Evolutionary conservation across 768 basidiomycete species (phyloP).

Genomic region (Agrocybe chaxingu): DNA sequence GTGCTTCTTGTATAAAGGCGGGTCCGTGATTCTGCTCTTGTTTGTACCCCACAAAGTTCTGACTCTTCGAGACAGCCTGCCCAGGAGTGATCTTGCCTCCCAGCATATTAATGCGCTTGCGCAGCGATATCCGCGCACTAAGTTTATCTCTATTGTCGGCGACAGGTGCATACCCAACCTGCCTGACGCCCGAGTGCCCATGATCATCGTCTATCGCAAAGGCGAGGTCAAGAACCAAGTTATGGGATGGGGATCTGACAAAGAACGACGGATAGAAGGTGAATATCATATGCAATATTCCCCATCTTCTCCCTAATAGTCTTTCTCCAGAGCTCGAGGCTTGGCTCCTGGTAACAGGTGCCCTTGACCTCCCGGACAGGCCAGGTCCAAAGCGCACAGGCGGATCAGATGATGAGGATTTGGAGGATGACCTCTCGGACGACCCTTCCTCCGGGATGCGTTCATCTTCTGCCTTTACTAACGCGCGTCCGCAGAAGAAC

Average conservation of each 20-base stretch:
- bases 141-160: slow-evolving; percentile 94
- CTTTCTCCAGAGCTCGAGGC: slow-evolving; percentile 61
- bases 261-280: slow-evolving; percentile 79
- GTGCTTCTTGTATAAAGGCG: slow-evolving; percentile 93
- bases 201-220: slow-evolving; percentile 87
- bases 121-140: slow-evolving; percentile 81
- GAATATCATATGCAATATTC: slow-evolving; percentile 11
- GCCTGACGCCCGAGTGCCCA: slow-evolving; percentile 87
- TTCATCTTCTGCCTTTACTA: slow-evolving; percentile 57
- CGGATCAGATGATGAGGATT: slow-evolving; percentile 42
- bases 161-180: slow-evolving; percentile 96
- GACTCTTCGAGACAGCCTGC: slow-evolving; percentile 47
- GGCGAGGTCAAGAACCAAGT: slow-evolving; percentile 90
- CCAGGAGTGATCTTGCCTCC: slow-evolving; percentile 74
- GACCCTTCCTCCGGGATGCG: slow-evolving; percentile 53
- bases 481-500: slow-evolving; percentile 50
- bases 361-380: slow-evolving; percentile 56
- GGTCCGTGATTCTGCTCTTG: slow-evolving; percentile 47
- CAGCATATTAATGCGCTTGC: slow-evolving; percentile 72
- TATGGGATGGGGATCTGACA: slow-evolving; percentile 78
- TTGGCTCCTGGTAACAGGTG: slow-evolving; percentile 60
- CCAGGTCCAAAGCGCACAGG: slow-evolving; percentile 29
- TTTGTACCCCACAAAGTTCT: neutral
- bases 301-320: slow-evolving; percentile 1
- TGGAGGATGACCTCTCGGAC: slow-evolving; percentile 41